Conservation (phyloP, 23 red algal genomes). For the Agarophyton chilense region DNA sequence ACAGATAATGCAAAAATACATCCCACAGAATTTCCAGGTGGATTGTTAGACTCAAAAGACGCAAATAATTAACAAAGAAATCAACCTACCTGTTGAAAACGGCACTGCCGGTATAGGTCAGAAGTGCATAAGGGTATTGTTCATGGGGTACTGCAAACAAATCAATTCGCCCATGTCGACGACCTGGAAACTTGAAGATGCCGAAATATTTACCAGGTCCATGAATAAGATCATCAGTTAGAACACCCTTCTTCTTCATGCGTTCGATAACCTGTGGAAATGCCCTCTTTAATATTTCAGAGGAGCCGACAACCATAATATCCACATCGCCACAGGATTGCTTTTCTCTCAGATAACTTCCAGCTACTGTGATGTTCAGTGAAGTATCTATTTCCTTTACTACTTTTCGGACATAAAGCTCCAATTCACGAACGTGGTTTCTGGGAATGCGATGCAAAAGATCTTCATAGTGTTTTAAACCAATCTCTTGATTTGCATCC, state of each 20-base stretch:
- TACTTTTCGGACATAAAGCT: constrained; percentile 34
- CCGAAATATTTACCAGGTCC: constrained; percentile 65
- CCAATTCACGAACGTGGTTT: constrained; percentile 44
- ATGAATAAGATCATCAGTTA: constrained; percentile 60
- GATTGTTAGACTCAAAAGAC: not conserved
- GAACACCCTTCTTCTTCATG: constrained; percentile 51
- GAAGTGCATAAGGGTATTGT: constrained; percentile 62
- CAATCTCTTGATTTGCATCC: constrained; percentile 57
- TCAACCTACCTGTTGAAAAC: constrained; percentile 64
- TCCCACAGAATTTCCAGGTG: not conserved
- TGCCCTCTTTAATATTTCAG: not conserved
- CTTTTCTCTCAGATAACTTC: constrained; percentile 71
- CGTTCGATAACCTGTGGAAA: constrained; percentile 41
- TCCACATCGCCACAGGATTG: constrained; percentile 63
- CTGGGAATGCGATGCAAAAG: constrained; percentile 58
- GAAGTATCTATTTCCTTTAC: constrained; percentile 37
- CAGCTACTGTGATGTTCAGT: constrained; percentile 33
- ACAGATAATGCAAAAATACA: not conserved
- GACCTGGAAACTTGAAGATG: constrained; percentile 57
- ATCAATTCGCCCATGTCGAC: constrained; percentile 52
- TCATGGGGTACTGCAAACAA: constrained; percentile 69
- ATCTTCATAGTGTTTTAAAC: constrained; percentile 61
- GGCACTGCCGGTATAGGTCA: constrained; percentile 72
- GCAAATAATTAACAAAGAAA: not conserved
- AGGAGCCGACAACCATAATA: constrained; percentile 35